phyloP scores from a whole-genome alignment of 352 stramenopile genomes.

The Phytopythium ostracodes region DNA sequence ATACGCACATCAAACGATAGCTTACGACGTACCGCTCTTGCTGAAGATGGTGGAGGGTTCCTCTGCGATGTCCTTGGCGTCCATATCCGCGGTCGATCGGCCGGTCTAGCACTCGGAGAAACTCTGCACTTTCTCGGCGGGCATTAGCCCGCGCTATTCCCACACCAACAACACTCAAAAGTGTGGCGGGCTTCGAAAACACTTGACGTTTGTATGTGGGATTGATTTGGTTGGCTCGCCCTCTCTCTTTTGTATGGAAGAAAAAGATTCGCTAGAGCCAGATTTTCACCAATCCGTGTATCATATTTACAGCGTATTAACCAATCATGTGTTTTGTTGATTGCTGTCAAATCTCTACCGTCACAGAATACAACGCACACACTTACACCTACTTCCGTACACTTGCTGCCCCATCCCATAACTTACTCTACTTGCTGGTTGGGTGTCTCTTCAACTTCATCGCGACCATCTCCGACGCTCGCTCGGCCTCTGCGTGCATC shows the following conservation, averaged over 20 bases:
- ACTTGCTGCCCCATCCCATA: not conserved
- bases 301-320: not conserved
- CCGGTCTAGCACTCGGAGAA: not conserved
- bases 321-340: not conserved
- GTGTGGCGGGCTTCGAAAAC: not conserved
- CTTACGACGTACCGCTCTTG: not conserved
- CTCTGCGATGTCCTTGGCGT: not conserved
- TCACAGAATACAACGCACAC: not conserved
- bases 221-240: constrained; percentile 7
- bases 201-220: not conserved
- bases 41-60: not conserved
- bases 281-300: constrained; percentile 1
- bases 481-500: not conserved
- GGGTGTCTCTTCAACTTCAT: not conserved
- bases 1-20: not conserved
- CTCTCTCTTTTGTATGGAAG: not conserved
- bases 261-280: not conserved
- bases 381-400: not conserved
- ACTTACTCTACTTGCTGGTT: not conserved
- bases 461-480: not conserved
- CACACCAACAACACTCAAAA: not conserved
- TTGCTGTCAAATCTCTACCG: not conserved
- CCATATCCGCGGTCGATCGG: not conserved
- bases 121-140: not conserved
- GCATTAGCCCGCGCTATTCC: not conserved